phyloP scores from a whole-genome alignment of 805 yeast genomes.

The Schwanniomyces occidentalis region DNA sequence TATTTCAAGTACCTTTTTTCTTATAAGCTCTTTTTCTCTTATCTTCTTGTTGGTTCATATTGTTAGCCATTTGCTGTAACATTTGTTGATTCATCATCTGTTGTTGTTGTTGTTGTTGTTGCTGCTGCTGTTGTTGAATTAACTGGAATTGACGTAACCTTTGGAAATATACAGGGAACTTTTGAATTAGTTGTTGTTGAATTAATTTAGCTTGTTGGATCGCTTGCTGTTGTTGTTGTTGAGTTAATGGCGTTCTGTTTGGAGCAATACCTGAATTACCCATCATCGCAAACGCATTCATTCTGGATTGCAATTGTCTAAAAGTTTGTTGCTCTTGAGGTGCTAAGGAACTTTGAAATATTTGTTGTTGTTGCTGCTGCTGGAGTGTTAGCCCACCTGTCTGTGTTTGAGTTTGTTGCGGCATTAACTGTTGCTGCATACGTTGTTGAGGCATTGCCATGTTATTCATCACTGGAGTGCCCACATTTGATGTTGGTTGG shows the following conservation, averaged over 20 bases:
- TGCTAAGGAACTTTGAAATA: slow-evolving; percentile 41
- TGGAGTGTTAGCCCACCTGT: slow-evolving; percentile 14
- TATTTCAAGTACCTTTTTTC: background rate
- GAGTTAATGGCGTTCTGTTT: slow-evolving; percentile 39
- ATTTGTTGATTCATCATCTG: slow-evolving; percentile 20
- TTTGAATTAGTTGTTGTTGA: slow-evolving; percentile 38
- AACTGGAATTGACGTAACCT: slow-evolving; percentile 36
- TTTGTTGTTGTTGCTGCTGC: slow-evolving; percentile 43
- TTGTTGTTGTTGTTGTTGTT: slow-evolving; percentile 13
- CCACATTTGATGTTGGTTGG: slow-evolving; percentile 13
- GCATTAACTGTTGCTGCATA: slow-evolving; percentile 4
- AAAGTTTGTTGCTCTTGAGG: slow-evolving; percentile 44
- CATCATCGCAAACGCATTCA: slow-evolving; percentile 42
- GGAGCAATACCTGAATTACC: slow-evolving; percentile 45
- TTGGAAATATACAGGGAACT: slow-evolving; percentile 39
- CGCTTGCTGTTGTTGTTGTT: slow-evolving; percentile 47
- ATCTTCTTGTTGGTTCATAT: slow-evolving; percentile 6
- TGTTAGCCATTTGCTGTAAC: slow-evolving; percentile 15
- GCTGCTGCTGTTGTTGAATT: slow-evolving; percentile 24
- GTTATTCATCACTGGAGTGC: slow-evolving; percentile 18
- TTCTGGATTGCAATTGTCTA: slow-evolving; percentile 39
- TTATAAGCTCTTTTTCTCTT: slow-evolving; percentile 4
- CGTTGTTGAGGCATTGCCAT: slow-evolving; percentile 11
- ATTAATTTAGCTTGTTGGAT: slow-evolving; percentile 40
- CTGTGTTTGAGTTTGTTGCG: slow-evolving; percentile 9